Evolutionary conservation across 2,329 filamentous ascomycete genomes (phyloP), one percentile per base, ranked within the genome.

Genomic region (Botrytis pseudocinerea): DNA sequence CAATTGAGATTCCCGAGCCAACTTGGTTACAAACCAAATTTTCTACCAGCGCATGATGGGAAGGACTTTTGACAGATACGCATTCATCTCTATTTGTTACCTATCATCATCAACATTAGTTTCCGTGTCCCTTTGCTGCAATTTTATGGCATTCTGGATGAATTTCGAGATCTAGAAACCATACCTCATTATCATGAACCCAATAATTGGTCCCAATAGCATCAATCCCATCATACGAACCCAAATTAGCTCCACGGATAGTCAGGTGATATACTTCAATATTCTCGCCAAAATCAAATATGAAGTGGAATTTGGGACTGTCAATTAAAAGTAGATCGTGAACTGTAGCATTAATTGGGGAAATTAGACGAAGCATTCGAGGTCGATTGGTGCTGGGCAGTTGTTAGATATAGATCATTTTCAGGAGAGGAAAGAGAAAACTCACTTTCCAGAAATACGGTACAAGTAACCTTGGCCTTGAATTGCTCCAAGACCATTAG

Each of bases 381-480:
- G 76, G 75, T 7, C 76, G 72, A 28, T 77, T 76, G n/a, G 80
- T 82, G 59, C 83, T 83, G 14, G 82, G 75, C 1, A 16, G 5
- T 46, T 1, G 80, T 81, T 38, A 75, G 60, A 82, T 79, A 10
- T 82, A 78, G 74, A 61, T 82, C 79, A 69, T 14, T 6, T 82
- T 80, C 7, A 80, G 75, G 1, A 42, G 10, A 14, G 28, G n/a
- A 65, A 18, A 59, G 20, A 16, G 18, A 18, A 42, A 18, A 61
- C 63, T 60, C 14, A 72, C 70, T 72, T 72, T 60, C 70, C 63
- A 18, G 32, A 42, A 20, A 68, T 61, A 22, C 70, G 84, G 76
- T 85, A 85, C 68, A 83, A 79, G 77, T 86, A 88, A 32, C 86
- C 86, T 65, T 83, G 83, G 18, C 86, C 86, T 78, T 88, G 87